Evolutionary conservation across 306 rosid genomes (phyloP), one percentile per base, ranked within the genome.

Genomic region (Crataegus laevigata): DNA sequence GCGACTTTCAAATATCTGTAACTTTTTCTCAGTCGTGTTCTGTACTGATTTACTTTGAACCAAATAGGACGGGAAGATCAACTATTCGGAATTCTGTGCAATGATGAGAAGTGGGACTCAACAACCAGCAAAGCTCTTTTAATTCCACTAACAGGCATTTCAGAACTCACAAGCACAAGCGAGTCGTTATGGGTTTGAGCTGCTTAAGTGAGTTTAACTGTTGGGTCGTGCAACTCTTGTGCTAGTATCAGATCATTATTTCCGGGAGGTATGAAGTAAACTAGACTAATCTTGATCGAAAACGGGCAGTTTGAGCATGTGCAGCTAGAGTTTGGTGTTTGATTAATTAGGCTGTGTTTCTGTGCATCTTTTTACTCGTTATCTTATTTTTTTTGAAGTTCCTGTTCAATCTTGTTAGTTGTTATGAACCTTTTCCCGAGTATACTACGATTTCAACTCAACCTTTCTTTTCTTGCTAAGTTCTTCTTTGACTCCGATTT

Each of bases 21-120:
- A 67, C 62, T 77, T 55, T 65, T 50, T 73, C 68, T 14, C 26
- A 3, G 61, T 51, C 36, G 8, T 47, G 25, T 14, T 69, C 36
- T 51, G 59, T 51, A 52, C 85, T 84, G 61, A 76, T 55, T 43
- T 74, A 70, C 75, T 65, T 76, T 15, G 54, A 45, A 61, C 75
- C 79, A 77, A 61, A 82, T 79, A 93, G 98, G 98, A 93, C 72
- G 98, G 98, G 32, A 88, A 90, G 79, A 93, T 93, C 82, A 91
- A 93, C 86, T 93, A 91, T 52, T 83, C 84, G 72, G 98, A 93
- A 45, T 93, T 93, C 78, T 93, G 96, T 78, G 69, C 91, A 72
- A 93, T 93, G 98, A 93, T 93, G 98, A 91, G 97, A 87, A 89
- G 98, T 43, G 98, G 97, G 80, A 78, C 82, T 82, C 89, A 80